These are phyloP conservation scores for Corynascus novoguineensis DNA, from an alignment of 495 filamentous ascomycete genomes.

Conservation along the genomic window DNA sequence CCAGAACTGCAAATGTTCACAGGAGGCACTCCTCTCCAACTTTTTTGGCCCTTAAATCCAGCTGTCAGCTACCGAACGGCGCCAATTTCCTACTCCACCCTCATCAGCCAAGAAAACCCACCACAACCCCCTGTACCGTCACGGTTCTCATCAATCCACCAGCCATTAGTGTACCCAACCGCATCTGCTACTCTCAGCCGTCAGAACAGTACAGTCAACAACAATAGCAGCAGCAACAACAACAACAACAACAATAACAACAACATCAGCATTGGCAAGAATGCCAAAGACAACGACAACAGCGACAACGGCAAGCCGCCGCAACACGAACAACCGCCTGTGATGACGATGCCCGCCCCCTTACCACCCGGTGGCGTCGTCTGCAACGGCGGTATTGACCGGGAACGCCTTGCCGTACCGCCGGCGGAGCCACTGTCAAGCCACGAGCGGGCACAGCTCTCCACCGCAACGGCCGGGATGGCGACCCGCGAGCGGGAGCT, in stretches of 20 bases:
- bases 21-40: slow-evolving; percentile 17
- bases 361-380: too few relatives aligned
- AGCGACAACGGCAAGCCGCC: too few relatives aligned
- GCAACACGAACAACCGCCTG: too few relatives aligned
- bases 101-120: background rate
- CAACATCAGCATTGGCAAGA: background rate
- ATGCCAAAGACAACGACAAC: too few relatives aligned
- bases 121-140: slow-evolving; percentile 4
- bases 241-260: slow-evolving; percentile 4
- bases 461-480: too few relatives aligned
- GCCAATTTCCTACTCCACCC: background rate
- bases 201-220: background rate
- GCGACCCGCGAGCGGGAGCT: too few relatives aligned
- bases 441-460: too few relatives aligned
- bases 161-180: background rate
- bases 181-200: background rate
- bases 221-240: slow-evolving; percentile 1
- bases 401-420: too few relatives aligned
- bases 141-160: background rate
- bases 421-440: too few relatives aligned
- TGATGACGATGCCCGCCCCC: too few relatives aligned
- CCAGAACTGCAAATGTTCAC: slow-evolving; percentile 29
- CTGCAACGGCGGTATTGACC: too few relatives aligned
- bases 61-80: slow-evolving; percentile 2
- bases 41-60: slow-evolving; percentile 4